A percentile compares a stretch with the other conserved stretches of the same genome.
These are phyloP conservation scores for Aphanomyces astaci DNA, from an alignment of 352 stramenopile genomes.

Conservation along the genomic window DNA sequence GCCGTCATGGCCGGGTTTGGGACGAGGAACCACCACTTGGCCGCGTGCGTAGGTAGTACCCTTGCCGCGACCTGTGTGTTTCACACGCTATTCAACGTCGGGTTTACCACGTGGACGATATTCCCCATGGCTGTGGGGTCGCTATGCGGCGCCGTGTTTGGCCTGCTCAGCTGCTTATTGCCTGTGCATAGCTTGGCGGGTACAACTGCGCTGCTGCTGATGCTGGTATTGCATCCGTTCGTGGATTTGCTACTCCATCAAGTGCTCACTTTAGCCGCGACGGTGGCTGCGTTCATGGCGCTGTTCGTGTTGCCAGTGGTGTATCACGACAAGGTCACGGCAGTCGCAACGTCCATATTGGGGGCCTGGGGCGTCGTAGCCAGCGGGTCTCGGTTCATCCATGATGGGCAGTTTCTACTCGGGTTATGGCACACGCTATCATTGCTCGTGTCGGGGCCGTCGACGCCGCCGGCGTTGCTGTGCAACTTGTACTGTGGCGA, in stretches of 20 bases:
- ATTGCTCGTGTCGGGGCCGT: constrained; percentile 42
- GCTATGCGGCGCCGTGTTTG: constrained; percentile 64
- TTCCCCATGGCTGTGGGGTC: constrained; percentile 58
- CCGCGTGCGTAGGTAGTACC: constrained; percentile 45
- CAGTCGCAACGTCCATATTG: constrained; percentile 56
- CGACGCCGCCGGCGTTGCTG: constrained; percentile 34
- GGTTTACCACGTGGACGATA: constrained; percentile 46
- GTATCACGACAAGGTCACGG: constrained; percentile 50
- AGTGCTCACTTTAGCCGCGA: constrained; percentile 43
- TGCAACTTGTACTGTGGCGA: constrained; percentile 51
- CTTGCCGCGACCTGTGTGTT: constrained; percentile 56
- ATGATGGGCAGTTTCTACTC: constrained; percentile 42
- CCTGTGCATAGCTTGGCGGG: constrained; percentile 48
- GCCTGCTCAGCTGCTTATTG: constrained; percentile 52
- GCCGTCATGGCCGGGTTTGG: constrained; percentile 55
- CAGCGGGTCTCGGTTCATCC: constrained; percentile 68
- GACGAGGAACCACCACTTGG: constrained; percentile 40
- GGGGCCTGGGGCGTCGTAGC: constrained; percentile 56
- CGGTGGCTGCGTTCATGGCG: constrained; percentile 36
- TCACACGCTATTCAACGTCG: constrained; percentile 58
- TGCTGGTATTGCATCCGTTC: constrained; percentile 57
- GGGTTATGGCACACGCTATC: constrained; percentile 65
- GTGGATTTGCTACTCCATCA: constrained; percentile 49
- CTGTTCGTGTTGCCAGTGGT: constrained; percentile 31
- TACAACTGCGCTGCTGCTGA: constrained; percentile 58